A percentile compares a stretch with the other conserved stretches of the same genome.
Conservation (phyloP, 305 asterid species). For the Fraxinus baroniana region DNA sequence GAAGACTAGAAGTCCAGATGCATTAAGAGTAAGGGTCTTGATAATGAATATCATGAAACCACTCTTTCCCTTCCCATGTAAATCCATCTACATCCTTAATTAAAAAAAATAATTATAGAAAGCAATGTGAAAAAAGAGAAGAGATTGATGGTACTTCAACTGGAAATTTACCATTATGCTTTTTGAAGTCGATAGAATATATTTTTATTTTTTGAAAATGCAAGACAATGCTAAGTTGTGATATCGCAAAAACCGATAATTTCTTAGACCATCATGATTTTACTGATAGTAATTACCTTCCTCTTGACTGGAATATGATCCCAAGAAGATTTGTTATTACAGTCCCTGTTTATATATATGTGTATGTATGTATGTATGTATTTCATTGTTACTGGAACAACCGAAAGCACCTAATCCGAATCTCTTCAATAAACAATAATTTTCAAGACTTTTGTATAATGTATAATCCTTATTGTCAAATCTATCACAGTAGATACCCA, state of each 20-base stretch:
- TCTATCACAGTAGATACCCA: background rate
- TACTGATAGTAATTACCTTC: background rate
- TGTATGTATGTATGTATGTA: background rate
- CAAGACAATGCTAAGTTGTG: background rate
- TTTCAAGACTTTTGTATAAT: background rate
- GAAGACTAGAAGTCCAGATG: background rate
- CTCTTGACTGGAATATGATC: background rate
- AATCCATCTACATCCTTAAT: background rate
- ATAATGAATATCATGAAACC: background rate
- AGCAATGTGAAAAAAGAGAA: background rate
- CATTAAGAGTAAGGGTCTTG: background rate
- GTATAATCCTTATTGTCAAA: background rate
- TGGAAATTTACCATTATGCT: background rate
- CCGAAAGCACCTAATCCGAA: background rate
- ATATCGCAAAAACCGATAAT: background rate
- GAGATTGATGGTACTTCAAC: background rate
- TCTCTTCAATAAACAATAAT: background rate
- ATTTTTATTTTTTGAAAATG: background rate
- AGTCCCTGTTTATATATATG: background rate
- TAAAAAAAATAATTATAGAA: background rate
- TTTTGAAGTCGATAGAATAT: background rate
- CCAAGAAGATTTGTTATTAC: background rate
- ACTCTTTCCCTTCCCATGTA: background rate
- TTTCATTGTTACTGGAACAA: background rate
- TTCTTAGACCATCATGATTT: background rate